phyloP scores from a whole-genome alignment of 306 rosid genomes.

The Quercus cerris region DNA sequence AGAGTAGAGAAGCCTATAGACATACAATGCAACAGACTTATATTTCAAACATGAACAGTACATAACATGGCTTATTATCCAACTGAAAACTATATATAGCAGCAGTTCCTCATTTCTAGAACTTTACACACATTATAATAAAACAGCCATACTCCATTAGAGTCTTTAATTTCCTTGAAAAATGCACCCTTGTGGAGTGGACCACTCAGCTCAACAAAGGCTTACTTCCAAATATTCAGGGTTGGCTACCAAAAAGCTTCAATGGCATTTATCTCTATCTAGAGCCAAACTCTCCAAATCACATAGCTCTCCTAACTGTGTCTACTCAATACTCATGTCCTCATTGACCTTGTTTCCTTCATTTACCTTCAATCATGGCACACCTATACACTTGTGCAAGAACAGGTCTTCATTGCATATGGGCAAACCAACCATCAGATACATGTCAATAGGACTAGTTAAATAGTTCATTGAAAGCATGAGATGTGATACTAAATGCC shows the following conservation, averaged over 20 bases:
- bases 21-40: too few species aligned
- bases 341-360: not conserved
- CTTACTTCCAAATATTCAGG: not conserved
- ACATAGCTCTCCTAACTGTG: too few species aligned
- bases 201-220: not conserved
- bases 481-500: not conserved
- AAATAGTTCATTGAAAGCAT: not conserved
- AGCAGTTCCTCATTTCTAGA: not conserved
- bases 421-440: not conserved
- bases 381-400: not conserved
- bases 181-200: not conserved
- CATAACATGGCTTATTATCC: not conserved
- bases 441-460: not conserved
- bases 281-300: not conserved
- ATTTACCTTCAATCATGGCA: not conserved
- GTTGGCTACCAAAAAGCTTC: not conserved
- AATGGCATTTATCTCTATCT: not conserved
- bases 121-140: not conserved
- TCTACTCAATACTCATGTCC: not conserved
- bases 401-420: not conserved
- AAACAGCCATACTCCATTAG: not conserved
- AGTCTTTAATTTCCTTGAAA: not conserved
- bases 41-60: too few species aligned
- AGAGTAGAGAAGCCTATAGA: too few species aligned
- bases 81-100: not conserved